Evolutionary conservation across 192 early-diverging fungal genomes (phyloP).

Genomic region (Linnemannia schmuckeri): DNA sequence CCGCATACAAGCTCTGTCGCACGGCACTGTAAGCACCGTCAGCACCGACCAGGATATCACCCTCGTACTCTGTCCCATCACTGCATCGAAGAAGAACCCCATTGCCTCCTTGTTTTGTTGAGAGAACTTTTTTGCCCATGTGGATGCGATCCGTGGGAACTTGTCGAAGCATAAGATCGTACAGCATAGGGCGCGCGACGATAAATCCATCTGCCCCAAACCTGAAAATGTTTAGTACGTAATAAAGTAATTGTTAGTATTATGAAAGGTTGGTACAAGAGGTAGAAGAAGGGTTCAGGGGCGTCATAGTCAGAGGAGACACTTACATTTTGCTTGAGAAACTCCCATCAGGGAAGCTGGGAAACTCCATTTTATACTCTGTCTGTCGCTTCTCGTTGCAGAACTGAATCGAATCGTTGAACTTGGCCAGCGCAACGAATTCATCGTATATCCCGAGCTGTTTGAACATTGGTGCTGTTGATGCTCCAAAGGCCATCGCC

Average conservation of each 20-base stretch:
- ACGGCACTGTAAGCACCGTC: constrained; percentile 6
- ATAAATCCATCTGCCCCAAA: background rate
- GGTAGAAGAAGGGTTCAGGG: background rate
- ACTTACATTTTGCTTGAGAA: background rate
- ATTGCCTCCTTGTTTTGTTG: background rate
- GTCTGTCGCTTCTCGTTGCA: background rate
- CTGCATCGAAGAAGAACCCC: constrained; percentile 1
- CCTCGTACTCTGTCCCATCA: background rate
- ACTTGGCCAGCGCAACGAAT: constrained; percentile 1
- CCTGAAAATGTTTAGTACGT: too few relatives aligned
- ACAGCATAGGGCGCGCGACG: constrained; percentile 1
- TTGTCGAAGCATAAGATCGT: background rate
- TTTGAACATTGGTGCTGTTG: constrained; percentile 2
- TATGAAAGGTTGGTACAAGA: too few relatives aligned
- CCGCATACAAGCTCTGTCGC: background rate
- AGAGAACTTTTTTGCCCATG: constrained; percentile 15
- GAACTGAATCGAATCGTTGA: background rate
- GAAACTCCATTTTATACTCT: background rate
- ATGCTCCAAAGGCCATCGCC: background rate
- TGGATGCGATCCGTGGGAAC: constrained; percentile 1
- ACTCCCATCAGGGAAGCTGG: background rate
- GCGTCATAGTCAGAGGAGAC: too few relatives aligned
- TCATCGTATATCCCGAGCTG: constrained; percentile 21
- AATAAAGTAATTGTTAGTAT: too few relatives aligned
- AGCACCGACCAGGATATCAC: constrained; percentile 11